Evolutionary conservation across 176 grass and related monocot species (phyloP).

Genomic region (Thinopyrum elongatum): DNA sequence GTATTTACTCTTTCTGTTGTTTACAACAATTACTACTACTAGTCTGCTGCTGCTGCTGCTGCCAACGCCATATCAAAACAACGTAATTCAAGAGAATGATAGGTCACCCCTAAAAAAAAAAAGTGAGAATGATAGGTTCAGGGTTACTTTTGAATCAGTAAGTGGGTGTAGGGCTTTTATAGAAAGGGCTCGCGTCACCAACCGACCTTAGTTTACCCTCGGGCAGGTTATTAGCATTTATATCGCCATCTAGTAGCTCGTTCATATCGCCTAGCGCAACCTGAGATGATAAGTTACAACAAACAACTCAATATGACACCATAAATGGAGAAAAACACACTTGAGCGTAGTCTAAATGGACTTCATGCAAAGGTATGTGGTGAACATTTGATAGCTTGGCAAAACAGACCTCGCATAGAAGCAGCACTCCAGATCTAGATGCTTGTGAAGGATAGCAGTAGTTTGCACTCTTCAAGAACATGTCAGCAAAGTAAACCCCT

Average conservation of each 20-base stretch:
- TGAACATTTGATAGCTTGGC: background rate
- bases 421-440: constrained; percentile 77
- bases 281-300: constrained; percentile 30
- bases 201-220: constrained; percentile 80
- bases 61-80: background rate
- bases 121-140: too few relatives aligned
- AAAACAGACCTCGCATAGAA: constrained; percentile 75
- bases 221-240: constrained; percentile 65
- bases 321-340: background rate
- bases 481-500: constrained; percentile 91
- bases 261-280: constrained; percentile 88
- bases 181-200: constrained; percentile 1
- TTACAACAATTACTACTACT: background rate
- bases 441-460: constrained; percentile 61
- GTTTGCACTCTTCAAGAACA: constrained; percentile 98
- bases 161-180: background rate
- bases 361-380: background rate
- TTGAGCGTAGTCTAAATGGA: background rate
- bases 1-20: background rate
- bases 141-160: background rate
- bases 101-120: too few relatives aligned
- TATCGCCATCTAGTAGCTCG: constrained; percentile 60
- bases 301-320: background rate
- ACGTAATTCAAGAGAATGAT: background rate
- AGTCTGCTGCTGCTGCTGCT: too few relatives aligned